These are phyloP conservation scores for Dichotomocladium elegans DNA, from an alignment of 371 early-diverging fungal species.

Conservation along the genomic window DNA sequence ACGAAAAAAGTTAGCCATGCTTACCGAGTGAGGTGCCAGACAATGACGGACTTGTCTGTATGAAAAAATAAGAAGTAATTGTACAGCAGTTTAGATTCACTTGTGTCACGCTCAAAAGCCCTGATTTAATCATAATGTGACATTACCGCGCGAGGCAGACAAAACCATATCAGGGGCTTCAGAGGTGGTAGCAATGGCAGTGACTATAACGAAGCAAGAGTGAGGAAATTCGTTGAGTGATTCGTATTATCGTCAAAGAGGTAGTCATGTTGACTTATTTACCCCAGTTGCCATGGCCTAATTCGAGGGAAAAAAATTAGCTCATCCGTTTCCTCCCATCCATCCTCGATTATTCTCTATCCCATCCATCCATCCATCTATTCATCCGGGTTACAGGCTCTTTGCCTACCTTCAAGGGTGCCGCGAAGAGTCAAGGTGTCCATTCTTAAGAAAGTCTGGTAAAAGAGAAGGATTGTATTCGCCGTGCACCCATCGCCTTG, in stretches of 20 bases:
- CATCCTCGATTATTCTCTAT: slow-evolving; percentile 1
- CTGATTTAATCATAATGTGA: no score
- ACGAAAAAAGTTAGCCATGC: neutral
- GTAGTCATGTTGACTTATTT: slow-evolving; percentile 8
- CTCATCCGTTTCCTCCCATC: slow-evolving; percentile 1
- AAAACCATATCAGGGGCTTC: slow-evolving; percentile 91
- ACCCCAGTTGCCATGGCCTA: slow-evolving; percentile 38
- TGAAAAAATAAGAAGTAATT: neutral
- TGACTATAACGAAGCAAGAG: slow-evolving; percentile 50
- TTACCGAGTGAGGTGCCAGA: slow-evolving; percentile 87
- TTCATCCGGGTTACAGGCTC: slow-evolving; percentile 11
- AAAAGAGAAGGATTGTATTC: slow-evolving; percentile 22
- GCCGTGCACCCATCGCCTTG: no score
- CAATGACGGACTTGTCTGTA: slow-evolving; percentile 92
- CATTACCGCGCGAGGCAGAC: slow-evolving; percentile 91
- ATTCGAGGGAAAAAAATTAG: slow-evolving; percentile 1
- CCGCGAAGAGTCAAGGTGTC: slow-evolving; percentile 52
- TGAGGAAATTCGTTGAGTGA: neutral
- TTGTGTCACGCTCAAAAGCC: no score
- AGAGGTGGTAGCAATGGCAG: slow-evolving; percentile 90
- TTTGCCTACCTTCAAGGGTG: slow-evolving; percentile 23
- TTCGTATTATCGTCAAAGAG: neutral
- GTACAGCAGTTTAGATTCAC: neutral
- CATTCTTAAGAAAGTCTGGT: slow-evolving; percentile 11
- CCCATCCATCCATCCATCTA: slow-evolving; percentile 23